Evolutionary conservation across 805 yeast genomes (phyloP), one percentile per base, ranked within the genome.

Genomic region (Groenewaldozyma salmanticensis): DNA sequence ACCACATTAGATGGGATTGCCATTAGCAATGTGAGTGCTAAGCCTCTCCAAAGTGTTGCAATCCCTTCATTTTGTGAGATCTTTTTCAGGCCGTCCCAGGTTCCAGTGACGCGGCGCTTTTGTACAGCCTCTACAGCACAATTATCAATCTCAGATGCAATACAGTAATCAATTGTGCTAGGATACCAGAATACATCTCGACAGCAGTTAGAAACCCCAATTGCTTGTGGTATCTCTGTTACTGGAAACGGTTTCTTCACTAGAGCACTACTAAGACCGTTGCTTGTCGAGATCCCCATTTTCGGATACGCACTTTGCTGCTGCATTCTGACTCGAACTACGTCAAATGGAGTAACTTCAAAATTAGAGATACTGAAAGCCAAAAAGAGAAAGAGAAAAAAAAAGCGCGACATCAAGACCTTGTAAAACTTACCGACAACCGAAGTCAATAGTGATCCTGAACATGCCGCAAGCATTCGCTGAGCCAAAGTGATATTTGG

Each of bases 1-100:
- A 92, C 88, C 45, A 92, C 82, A 52, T 90, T 92, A 0, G 96
- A 74, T 1, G 98, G 98, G 1, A 88, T 71, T 0, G 96, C 85
- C 94, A 92, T 92, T 13, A 56, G 34, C 16, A 92, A 62, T 0
- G 94, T 85, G 22, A 90, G 58, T 0, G 90, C 74, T 5, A 92
- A 68, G 0, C 98, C 98, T 40, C 97, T 67, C 90, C 96, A 92
- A 15, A 92, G 65, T 0, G 95, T 79, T 1, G 68, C 38, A 0
- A 75, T 21, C 0, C 98, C 98, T 60, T 92, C 98, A 20, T 72
- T 66, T 22, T 68, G 61, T 3, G 77, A 71, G 34, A 90, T 87
- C 33, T 73, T 71, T 1, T 63, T 49, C 48, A 90, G 68, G 0
- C 95, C 92, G 31, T 83, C 81, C 55, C 75, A 69, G 0, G 96